Evolutionary conservation across 2,329 filamentous ascomycete genomes (phyloP).

Genomic region (Blumeria graminis): DNA sequence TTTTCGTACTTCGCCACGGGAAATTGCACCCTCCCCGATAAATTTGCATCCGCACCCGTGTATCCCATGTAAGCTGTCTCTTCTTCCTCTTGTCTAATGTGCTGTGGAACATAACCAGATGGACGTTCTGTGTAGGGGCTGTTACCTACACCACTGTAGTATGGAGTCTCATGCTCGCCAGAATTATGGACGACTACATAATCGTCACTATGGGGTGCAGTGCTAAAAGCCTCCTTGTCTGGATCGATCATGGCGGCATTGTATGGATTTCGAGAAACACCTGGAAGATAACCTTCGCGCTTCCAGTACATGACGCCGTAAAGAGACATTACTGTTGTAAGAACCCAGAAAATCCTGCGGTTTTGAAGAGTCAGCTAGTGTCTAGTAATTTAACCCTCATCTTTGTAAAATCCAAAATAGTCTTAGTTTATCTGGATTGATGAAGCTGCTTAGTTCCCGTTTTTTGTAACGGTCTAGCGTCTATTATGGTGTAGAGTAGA

Average conservation of each 20-base stretch:
- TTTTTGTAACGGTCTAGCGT: too few species aligned
- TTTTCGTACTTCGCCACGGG: conserved; percentile 31
- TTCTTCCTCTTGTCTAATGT: conserved; percentile 6
- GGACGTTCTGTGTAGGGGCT: too few species aligned
- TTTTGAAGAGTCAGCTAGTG: too few species aligned
- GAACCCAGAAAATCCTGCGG: conserved; percentile 28
- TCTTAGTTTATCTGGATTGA: too few species aligned
- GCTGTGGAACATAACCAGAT: too few species aligned
- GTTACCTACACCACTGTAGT: conserved; percentile 2
- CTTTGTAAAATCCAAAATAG: too few species aligned
- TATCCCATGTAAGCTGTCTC: conserved; percentile 20
- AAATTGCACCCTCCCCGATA: conserved; percentile 20
- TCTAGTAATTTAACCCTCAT: too few species aligned
- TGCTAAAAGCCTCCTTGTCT: conserved; percentile 45
- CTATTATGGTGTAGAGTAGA: not conserved
- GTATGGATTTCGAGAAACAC: conserved; percentile 15
- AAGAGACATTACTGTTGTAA: conserved; percentile 29
- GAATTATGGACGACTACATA: conserved; percentile 34
- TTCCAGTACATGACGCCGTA: conserved; percentile 38
- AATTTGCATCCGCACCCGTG: conserved; percentile 16
- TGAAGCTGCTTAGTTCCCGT: too few species aligned
- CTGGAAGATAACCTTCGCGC: conserved; percentile 35
- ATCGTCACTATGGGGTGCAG: conserved; percentile 40
- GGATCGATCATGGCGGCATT: conserved; percentile 28
- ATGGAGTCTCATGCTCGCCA: conserved; percentile 11